Evolutionary conservation across 306 rosid genomes (phyloP), one percentile per base, ranked within the genome.

Genomic region (Prunus padus): DNA sequence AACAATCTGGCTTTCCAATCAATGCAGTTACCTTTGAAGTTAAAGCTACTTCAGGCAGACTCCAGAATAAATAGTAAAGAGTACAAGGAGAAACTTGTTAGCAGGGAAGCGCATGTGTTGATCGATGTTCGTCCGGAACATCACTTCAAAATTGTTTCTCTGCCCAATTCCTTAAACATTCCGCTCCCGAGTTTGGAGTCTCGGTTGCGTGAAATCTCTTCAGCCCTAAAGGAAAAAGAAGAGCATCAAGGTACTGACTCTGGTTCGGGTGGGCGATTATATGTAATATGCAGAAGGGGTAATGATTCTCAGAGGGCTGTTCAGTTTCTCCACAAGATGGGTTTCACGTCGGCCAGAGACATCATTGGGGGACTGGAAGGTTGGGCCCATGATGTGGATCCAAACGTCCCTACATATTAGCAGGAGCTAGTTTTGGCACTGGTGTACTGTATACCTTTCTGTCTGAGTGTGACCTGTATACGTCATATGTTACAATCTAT

Each of bases 271-370:
- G 73, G 85, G 42, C 63, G 78, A 12, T n/a, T 87, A 72, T 95
- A 87, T 72, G 92, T 90, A n/a, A 78, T 95, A 16, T 95, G 99
- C 78, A 84, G 97, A 83, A 86, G 97, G 68, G 99, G 97, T 50
- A 95, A 95, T 86, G 99, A 95, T 90, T 95, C 99, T 52, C 97
- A 95, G 80, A 89, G 88, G 82, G 99, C 99, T 44, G 93, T 92
- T 82, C 87, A 84, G 86, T 62, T 25, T 76, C 97, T 95, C 78
- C 93, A 88, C 69, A 88, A 89, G 77, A 69, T 78, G 86, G 97
- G 97, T 26, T 90, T 88, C 69, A 52, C 77, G 54, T 90, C 91
- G 64, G 96, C 97, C 73, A 95, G 79, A 83, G 97, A 92, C 76
- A 89, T 95, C 52, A 76, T 89, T 45, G 99, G 97, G 23, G 99